These are phyloP conservation scores for Babesia bigemina DNA, from an alignment of 169 alveolate species.

Conservation along the genomic window DNA sequence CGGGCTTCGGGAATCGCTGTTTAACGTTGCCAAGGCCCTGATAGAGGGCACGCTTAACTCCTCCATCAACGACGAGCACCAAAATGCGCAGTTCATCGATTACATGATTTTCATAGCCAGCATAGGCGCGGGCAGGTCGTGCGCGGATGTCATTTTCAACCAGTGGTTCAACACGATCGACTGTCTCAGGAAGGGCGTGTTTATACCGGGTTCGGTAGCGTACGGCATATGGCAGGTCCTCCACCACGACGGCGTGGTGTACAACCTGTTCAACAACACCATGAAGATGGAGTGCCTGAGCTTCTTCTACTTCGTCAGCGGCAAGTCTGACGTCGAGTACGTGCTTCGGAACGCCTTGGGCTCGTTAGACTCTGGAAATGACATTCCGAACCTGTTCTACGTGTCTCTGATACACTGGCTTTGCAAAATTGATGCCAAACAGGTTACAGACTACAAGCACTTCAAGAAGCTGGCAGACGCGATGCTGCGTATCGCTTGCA, in stretches of 20 bases:
- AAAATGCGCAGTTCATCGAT: constrained; percentile 42
- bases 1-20: constrained; percentile 32
- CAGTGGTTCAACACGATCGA: constrained; percentile 47
- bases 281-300: constrained; percentile 9
- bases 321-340: constrained; percentile 32
- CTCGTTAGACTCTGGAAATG: constrained; percentile 9
- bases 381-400: not conserved
- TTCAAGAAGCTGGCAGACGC: constrained; percentile 14
- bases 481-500: not conserved
- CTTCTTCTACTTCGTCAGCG: constrained; percentile 21
- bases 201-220: constrained; percentile 51
- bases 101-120: constrained; percentile 33
- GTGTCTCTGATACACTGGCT: constrained; percentile 11
- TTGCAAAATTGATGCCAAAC: constrained; percentile 1
- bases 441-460: constrained; percentile 7
- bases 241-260: constrained; percentile 21
- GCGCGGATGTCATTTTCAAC: constrained; percentile 40
- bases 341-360: constrained; percentile 4
- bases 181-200: constrained; percentile 15
- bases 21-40: constrained; percentile 42
- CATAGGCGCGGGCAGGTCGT: constrained; percentile 36
- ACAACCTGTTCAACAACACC: constrained; percentile 12
- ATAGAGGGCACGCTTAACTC: constrained; percentile 38
- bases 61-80: constrained; percentile 34
- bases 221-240: constrained; percentile 48